Percentiles rank a stretch among this genome's conserved stretches.
Evolutionary conservation across 1,139 yeast species (phyloP).

Genomic region (Yamadazyma triangularis): DNA sequence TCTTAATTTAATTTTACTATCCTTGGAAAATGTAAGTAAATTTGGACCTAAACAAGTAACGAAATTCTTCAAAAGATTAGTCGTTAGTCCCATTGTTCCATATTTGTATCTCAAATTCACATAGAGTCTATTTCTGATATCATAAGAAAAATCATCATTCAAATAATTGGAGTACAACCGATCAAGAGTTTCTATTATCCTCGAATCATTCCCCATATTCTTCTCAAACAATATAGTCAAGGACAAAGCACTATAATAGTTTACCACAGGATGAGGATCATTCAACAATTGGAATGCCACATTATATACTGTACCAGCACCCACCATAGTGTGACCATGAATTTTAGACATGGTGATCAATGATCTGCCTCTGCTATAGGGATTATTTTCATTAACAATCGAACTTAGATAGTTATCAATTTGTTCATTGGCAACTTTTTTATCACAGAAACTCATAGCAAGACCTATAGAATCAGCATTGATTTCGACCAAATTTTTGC

Average conservation of each 20-base stretch:
- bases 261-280: constrained; percentile 86
- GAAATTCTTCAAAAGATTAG: constrained; percentile 25
- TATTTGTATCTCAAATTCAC: constrained; percentile 28
- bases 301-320: constrained; percentile 44
- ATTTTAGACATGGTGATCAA: constrained; percentile 59
- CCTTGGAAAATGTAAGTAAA: constrained; percentile 20
- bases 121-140: constrained; percentile 18
- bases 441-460: constrained; percentile 39
- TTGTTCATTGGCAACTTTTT: constrained; percentile 38
- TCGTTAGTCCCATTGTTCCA: constrained; percentile 19
- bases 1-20: constrained; percentile 21
- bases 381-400: constrained; percentile 49
- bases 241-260: constrained; percentile 65
- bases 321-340: constrained; percentile 35
- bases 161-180: constrained; percentile 46
- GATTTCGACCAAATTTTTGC: constrained; percentile 37
- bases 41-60: constrained; percentile 40
- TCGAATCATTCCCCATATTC: constrained; percentile 39
- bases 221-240: constrained; percentile 56
- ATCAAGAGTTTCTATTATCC: constrained; percentile 19
- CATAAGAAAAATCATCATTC: constrained; percentile 45
- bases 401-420: constrained; percentile 54
- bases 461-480: constrained; percentile 71
- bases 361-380: constrained; percentile 62
- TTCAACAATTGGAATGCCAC: constrained; percentile 56